phyloP scores from a whole-genome alignment of 139 green algal genomes.

The Tetradesmus obliquus region DNA sequence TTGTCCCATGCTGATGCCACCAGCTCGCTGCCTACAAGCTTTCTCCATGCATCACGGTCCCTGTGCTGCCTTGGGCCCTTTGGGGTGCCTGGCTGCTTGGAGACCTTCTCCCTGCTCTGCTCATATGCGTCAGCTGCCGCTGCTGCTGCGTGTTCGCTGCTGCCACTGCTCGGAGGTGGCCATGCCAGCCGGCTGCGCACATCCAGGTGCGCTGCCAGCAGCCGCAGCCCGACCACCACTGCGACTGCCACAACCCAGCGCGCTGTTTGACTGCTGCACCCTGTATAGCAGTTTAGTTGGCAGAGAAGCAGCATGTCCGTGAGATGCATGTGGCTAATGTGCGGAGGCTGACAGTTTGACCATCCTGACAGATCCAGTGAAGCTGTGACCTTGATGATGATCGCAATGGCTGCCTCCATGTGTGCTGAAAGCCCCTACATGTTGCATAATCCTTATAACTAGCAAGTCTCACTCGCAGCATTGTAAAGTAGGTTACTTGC shows the following conservation, averaged over 20 bases:
- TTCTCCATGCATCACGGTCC: slow-evolving; percentile 54
- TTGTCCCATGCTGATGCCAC: slow-evolving; percentile 76
- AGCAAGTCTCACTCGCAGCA: not conserved
- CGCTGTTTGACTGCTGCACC: not conserved
- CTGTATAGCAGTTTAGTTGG: not conserved
- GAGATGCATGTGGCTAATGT: not conserved
- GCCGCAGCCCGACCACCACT: not conserved
- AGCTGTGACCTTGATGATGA: too few relatives aligned
- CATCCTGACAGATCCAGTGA: not conserved
- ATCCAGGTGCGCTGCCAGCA: not conserved
- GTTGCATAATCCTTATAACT: too few relatives aligned
- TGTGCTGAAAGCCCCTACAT: too few relatives aligned
- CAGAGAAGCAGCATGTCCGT: not conserved
- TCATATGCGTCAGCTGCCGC: not conserved
- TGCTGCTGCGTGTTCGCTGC: not conserved
- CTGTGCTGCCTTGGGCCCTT: not conserved
- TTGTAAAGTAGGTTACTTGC: not conserved
- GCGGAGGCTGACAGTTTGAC: not conserved
- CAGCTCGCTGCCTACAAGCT: slow-evolving; percentile 60
- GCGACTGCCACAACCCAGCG: not conserved
- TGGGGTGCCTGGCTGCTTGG: not conserved
- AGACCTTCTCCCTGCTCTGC: not conserved
- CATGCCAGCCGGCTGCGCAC: not conserved
- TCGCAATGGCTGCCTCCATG: too few relatives aligned
- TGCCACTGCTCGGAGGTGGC: not conserved